Base-by-base conservation (phyloP, 2,329 filamentous ascomycete species). In the Daldinia eschscholtzii region DNA sequence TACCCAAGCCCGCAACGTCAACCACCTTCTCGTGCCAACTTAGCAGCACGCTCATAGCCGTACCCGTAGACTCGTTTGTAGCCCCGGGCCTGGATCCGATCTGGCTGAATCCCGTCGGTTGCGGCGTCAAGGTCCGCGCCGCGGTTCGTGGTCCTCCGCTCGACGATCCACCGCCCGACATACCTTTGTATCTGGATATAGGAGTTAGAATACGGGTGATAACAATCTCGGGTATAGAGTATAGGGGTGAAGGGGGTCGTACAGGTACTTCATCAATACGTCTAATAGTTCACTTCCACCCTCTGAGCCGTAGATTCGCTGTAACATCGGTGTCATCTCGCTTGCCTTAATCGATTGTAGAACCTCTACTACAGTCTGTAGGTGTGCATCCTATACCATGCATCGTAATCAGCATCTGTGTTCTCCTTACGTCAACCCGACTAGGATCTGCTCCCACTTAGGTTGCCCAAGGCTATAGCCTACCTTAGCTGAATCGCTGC, bases 11-110 rank as follows among this genome's bases (percentile, higher is more conserved):
- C 41, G 94, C 93, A 77, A 98, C 90, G 77, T 99, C 96, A 4
- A 98, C 93, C 70, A 98, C 88, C 87, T 98, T 99, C 85, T 99
- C 96, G 79, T 99, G 96, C 96, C 96, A 99, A 82, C 94, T 98
- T 73, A 99, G 84, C 79, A 99, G 81, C 58, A 99, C 96, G 79
- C 96, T 98, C 96, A 98, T 98, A 61, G 91, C 92, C 64, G 94
- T 91, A 39, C 93, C 92, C 70, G 93, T 91, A 53, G 93, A 92
- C 78, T 91, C 89, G 78, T 84, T 87, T 41, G 83, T 78, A 7
- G 76, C 83, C 28, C 83, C 85, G 6, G 88, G 85, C 61, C 89
- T 81, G 12, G 80, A 81, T 18, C 84, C 84, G 46, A 95, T 88
- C 82, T 98, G 95, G 76, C 92, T 94, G 83, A 98, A 98, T 6